Evolutionary conservation across 371 early-diverging fungal species (phyloP), one percentile per base, ranked within the genome.

Genomic region (Rhizopus delemar): DNA sequence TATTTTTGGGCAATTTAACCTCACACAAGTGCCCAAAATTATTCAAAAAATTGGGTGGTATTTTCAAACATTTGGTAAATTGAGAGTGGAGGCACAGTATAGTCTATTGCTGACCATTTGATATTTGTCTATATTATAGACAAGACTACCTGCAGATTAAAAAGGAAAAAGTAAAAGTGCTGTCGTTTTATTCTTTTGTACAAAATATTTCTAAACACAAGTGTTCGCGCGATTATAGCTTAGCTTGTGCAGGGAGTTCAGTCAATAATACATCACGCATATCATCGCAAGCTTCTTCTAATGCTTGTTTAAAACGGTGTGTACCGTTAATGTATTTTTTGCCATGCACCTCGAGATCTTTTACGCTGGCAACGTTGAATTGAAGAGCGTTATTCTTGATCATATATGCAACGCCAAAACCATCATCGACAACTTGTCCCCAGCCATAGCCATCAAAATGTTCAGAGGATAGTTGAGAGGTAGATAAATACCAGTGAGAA

Each of bases 361-460:
- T 73, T 15, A 81, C 77, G 48, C 88, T 85, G 4, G 92, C 90
- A 43, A 96, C 80, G 69, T 94, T 96, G 79, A 97, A 91, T 60
- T 92, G 86, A 51, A 97, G 68, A 50, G 86, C 74, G 61, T 89
- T 80, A 56, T 86, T 81, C 77, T 93, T 93, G 75, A 97, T 86
- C 89, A 93, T 94, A 81, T 98, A 98, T 22, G 97, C 96, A 65
- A 89, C 71, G 49, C 95, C 96, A 71, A 90, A 97, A 8, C 98
- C 98, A 74, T 94, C 93, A 35, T 92, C 87, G n/a, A 94, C 92
- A 38, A 98, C 97, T 71, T 93, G 93, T 55, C 96, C 95, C 95
- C 96, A 98, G 9, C 98, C 98, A 67, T 95, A 98, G 45, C 88
- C 86, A 56, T 88, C 86, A 80, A 93, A 96, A 76, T 91, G 76